Conservation (phyloP, 176 grass and related monocot species). For the Oryza nivara region DNA sequence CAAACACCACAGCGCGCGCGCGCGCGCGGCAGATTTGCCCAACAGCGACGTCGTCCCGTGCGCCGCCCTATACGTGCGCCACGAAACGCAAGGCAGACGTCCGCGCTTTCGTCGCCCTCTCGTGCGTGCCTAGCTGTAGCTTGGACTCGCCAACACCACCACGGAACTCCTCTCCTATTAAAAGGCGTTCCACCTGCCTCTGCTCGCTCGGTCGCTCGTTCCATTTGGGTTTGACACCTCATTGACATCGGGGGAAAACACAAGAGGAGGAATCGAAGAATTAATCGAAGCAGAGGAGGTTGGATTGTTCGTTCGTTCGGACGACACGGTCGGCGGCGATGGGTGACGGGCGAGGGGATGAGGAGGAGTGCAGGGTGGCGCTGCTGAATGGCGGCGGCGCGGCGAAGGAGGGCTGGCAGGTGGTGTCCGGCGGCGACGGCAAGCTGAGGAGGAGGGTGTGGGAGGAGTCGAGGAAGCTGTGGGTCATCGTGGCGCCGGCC, state of each 20-base stretch:
- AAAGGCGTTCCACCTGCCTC: neutral
- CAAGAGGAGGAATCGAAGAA: neutral
- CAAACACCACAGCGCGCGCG: too few species aligned
- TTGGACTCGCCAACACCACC: conserved; percentile 18
- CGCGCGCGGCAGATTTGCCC: neutral
- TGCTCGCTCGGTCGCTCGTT: neutral
- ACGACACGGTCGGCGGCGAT: neutral
- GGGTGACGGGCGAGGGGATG: neutral
- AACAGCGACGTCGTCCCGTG: too few species aligned
- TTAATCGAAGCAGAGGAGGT: neutral
- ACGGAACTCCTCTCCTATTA: conserved; percentile 44
- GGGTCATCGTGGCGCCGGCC: conserved; percentile 87
- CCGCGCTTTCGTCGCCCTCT: neutral
- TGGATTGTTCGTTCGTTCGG: neutral
- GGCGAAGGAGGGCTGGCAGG: conserved; percentile 41
- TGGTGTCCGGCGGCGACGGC: neutral
- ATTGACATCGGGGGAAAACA: neutral
- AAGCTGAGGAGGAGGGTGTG: conserved; percentile 38
- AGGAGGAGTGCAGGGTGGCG: conserved; percentile 26
- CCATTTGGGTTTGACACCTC: neutral
- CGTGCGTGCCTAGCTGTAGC: neutral
- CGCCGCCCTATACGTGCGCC: neutral
- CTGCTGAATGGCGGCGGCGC: conserved; percentile 32
- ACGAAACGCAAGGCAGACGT: neutral
- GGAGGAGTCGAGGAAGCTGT: conserved; percentile 85